Percentiles rank a stretch among this genome's conserved stretches.
Evolutionary conservation across 768 basidiomycete species (phyloP).

Genomic region (Mycena kentingensis): DNA sequence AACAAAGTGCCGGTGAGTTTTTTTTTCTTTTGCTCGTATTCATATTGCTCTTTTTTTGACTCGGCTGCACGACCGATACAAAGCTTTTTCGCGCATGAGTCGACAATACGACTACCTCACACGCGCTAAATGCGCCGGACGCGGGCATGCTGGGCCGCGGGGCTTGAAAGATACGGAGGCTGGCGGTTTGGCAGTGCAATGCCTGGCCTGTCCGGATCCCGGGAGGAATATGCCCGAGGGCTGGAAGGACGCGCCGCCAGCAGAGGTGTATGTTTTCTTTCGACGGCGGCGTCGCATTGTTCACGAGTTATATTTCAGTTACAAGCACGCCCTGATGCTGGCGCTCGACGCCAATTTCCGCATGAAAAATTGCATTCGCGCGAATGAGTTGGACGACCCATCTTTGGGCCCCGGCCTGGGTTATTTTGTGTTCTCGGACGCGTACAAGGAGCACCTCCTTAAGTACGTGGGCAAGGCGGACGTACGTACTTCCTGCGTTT

Average conservation of each 20-base stretch:
- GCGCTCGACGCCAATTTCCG: conserved; percentile 26
- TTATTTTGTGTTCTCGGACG: conserved; percentile 12
- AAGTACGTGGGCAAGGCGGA: not conserved
- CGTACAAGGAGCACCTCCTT: conserved; percentile 5
- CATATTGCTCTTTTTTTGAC: not conserved
- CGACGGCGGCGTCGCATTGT: not conserved
- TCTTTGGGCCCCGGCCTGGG: conserved; percentile 12
- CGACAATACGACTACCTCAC: not conserved
- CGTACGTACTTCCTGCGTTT: not conserved
- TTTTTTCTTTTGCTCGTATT: not conserved
- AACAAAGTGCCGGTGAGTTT: not conserved
- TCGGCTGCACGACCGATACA: conserved; percentile 10
- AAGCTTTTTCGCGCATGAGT: not conserved
- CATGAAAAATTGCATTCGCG: conserved; percentile 10
- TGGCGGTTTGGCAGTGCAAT: conserved; percentile 14
- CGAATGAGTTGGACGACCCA: conserved; percentile 14
- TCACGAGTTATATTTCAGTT: conserved; percentile 11
- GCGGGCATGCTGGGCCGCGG: not conserved
- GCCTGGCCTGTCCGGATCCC: conserved; percentile 22
- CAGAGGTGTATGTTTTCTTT: conserved; percentile 3
- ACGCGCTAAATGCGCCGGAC: conserved; percentile 1
- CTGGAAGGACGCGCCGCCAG: conserved; percentile 7
- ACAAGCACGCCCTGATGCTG: conserved; percentile 7
- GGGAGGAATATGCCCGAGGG: conserved; percentile 20
- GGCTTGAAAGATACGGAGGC: not conserved